These are phyloP conservation scores for Akanthomyces dipterigenus DNA, from an alignment of 2,329 filamentous ascomycete species.

Conservation along the genomic window DNA sequence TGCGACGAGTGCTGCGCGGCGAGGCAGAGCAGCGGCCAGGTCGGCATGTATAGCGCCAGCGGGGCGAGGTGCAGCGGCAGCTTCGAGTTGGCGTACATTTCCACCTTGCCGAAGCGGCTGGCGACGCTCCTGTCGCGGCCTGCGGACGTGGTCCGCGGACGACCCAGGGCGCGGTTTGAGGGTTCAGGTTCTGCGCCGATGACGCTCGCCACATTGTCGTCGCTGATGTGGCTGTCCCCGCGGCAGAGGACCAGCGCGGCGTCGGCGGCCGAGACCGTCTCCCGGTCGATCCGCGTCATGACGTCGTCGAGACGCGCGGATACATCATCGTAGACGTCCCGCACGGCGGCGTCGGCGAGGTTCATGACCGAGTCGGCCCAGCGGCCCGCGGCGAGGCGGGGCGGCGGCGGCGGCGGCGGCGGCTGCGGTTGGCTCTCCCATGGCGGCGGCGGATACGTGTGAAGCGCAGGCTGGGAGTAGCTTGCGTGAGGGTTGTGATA, in stretches of 20 bases:
- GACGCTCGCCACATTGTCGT: neutral
- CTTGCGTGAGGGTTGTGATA: neutral
- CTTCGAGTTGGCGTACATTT: conserved; percentile 70
- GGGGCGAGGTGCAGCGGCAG: conserved; percentile 61
- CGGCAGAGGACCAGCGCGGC: conserved; percentile 43
- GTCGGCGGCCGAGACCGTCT: conserved; percentile 47
- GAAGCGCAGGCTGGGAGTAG: neutral
- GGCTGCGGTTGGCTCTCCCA: neutral
- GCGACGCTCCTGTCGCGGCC: conserved; percentile 23
- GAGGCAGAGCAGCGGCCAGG: conserved; percentile 69
- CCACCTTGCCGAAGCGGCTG: conserved; percentile 63
- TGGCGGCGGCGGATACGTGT: neutral
- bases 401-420: conserved; percentile 9
- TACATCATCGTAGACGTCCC: conserved; percentile 36
- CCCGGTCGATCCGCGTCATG: conserved; percentile 65
- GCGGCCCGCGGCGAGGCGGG: conserved; percentile 24
- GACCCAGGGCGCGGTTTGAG: neutral
- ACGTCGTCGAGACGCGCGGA: conserved; percentile 53
- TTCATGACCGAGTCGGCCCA: conserved; percentile 36
- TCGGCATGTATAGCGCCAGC: conserved; percentile 63
- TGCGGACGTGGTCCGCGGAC: too few species aligned
- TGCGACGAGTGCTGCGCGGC: conserved; percentile 71
- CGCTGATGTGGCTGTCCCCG: conserved; percentile 9
- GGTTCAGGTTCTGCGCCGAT: conserved; percentile 3
- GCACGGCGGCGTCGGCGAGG: conserved; percentile 33